These are phyloP conservation scores for Exobasidium cylindrosporum DNA, from an alignment of 1,284 basidiomycete genomes.

Conservation along the genomic window DNA sequence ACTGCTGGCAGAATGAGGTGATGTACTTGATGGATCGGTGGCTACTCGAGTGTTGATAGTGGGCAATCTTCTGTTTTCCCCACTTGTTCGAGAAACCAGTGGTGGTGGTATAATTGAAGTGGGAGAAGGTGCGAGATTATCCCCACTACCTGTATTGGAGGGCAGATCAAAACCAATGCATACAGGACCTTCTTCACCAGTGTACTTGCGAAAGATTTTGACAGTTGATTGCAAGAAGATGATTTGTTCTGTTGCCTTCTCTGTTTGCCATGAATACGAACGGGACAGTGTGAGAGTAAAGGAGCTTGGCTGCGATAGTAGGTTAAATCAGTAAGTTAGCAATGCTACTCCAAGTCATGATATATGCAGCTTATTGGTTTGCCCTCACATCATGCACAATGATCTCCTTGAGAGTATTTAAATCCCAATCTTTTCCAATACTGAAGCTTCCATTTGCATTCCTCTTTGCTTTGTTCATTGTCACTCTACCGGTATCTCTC, in stretches of 20 bases:
- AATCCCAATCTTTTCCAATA: constrained; percentile 93
- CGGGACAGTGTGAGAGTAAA: constrained; percentile 46
- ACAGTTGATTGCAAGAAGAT: constrained; percentile 42
- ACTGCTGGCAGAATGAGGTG: background rate
- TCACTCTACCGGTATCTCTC: constrained; percentile 39
- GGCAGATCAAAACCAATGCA: constrained; percentile 20
- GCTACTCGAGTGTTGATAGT: background rate
- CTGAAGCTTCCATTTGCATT: constrained; percentile 94
- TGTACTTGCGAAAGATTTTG: constrained; percentile 45
- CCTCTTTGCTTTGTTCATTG: constrained; percentile 80
- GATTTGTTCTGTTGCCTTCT: constrained; percentile 39
- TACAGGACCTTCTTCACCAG: constrained; percentile 28
- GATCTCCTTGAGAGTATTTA: constrained; percentile 74
- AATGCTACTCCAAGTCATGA: background rate
- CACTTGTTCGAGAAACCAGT: background rate
- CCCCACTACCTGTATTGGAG: background rate
- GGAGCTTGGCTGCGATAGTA: constrained; percentile 26
- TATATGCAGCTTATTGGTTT: constrained; percentile 48
- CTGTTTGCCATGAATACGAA: constrained; percentile 49
- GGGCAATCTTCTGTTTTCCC: background rate
- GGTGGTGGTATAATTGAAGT: background rate
- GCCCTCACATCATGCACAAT: constrained; percentile 68
- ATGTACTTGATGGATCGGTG: background rate
- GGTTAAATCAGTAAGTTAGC: background rate
- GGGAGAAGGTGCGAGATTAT: constrained; percentile 10